A percentile compares a stretch with the other conserved stretches of the same genome.
phyloP scores from a whole-genome alignment of 805 yeast species.

The Wickerhamiella vanderwaltii region DNA sequence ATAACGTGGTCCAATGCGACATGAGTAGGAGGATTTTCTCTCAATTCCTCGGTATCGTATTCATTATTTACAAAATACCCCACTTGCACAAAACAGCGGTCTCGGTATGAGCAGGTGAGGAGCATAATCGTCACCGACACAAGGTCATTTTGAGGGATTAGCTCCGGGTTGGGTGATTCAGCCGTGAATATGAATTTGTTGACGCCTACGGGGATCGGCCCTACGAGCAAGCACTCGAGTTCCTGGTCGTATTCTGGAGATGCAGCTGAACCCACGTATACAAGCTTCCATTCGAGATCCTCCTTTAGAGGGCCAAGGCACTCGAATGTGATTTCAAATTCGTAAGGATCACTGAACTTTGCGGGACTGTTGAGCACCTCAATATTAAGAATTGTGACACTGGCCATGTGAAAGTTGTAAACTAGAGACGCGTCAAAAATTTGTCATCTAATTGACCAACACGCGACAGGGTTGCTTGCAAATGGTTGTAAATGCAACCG shows the following conservation, averaged over 20 bases:
- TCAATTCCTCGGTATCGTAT: slow-evolving; percentile 81
- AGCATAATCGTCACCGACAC: slow-evolving; percentile 92
- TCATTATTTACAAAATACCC: slow-evolving; percentile 98
- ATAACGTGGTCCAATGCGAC: slow-evolving; percentile 91
- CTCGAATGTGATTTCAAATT: slow-evolving; percentile 94
- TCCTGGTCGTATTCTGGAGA: slow-evolving; percentile 95
- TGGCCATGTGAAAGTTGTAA: slow-evolving; percentile 48
- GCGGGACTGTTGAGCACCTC: slow-evolving; percentile 93
- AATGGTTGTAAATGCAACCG: too few species aligned
- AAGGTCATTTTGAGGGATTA: slow-evolving; percentile 90
- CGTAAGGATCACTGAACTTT: slow-evolving; percentile 81
- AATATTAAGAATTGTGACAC: slow-evolving; percentile 82
- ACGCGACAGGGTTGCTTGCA: not conserved
- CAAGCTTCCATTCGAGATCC: slow-evolving; percentile 94
- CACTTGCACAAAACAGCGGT: slow-evolving; percentile 88
- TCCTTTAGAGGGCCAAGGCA: slow-evolving; percentile 85
- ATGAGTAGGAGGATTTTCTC: slow-evolving; percentile 87
- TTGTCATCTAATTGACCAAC: not conserved
- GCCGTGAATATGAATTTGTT: slow-evolving; percentile 88
- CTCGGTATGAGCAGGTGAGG: slow-evolving; percentile 85
- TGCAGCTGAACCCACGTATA: slow-evolving; percentile 92
- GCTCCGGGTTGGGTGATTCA: slow-evolving; percentile 92
- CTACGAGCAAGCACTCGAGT: slow-evolving; percentile 89
- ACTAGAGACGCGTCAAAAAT: not conserved
- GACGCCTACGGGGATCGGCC: slow-evolving; percentile 96